These are phyloP conservation scores for Magnaporthales sp. DNA, from an alignment of 2,329 filamentous ascomycete species.

Conservation along the genomic window DNA sequence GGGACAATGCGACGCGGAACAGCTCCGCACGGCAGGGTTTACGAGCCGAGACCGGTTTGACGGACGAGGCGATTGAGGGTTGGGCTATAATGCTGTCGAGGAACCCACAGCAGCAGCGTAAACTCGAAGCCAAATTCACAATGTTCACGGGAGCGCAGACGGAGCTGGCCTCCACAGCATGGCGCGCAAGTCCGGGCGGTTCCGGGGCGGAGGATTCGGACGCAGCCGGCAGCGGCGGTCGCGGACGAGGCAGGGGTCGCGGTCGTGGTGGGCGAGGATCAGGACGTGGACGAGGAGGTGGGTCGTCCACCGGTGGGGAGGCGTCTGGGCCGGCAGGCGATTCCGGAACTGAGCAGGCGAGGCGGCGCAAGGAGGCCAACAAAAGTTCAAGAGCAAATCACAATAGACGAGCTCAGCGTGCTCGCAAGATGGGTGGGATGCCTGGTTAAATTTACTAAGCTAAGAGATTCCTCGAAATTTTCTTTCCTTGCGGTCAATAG, in stretches of 20 bases:
- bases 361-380: constrained; percentile 71
- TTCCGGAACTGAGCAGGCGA: constrained; percentile 61
- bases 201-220: constrained; percentile 51
- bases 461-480: not conserved
- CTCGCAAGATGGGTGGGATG: constrained; percentile 48
- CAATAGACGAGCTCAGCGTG: constrained; percentile 65
- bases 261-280: constrained; percentile 32
- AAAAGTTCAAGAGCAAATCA: constrained; percentile 81
- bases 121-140: constrained; percentile 62
- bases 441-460: not conserved
- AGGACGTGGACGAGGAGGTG: constrained; percentile 23
- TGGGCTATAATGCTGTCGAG: constrained; percentile 82
- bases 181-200: constrained; percentile 43
- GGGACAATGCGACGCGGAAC: constrained; percentile 62
- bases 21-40: constrained; percentile 53
- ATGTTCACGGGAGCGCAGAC: constrained; percentile 59
- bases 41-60: constrained; percentile 74
- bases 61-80: constrained; percentile 87
- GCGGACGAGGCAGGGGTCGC: constrained; percentile 36
- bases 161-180: constrained; percentile 57
- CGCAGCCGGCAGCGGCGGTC: constrained; percentile 29
- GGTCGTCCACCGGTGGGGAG: constrained; percentile 41
- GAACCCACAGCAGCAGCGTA: constrained; percentile 58
- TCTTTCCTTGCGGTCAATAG: not conserved
- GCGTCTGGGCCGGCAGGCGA: constrained; percentile 59